A percentile compares a stretch with the other conserved stretches of the same genome.
These are phyloP conservation scores for Didymella sp. DNA, from an alignment of 2,329 filamentous ascomycete species.

Conservation along the genomic window DNA sequence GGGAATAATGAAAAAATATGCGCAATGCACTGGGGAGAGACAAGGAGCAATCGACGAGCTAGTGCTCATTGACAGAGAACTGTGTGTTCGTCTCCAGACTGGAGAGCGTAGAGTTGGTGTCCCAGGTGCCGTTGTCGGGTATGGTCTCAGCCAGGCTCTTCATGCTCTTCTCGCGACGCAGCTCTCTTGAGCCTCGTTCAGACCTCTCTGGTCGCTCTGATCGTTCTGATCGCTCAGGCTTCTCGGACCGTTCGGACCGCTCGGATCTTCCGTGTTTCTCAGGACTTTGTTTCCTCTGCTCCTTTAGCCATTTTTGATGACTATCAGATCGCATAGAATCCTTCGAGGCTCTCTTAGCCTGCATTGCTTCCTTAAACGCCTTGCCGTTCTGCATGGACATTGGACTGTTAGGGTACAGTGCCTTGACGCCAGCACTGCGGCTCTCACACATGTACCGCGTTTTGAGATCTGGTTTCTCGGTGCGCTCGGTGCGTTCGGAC, in stretches of 20 bases:
- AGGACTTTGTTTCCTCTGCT: constrained; percentile 13
- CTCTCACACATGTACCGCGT: constrained; percentile 45
- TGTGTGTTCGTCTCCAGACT: constrained; percentile 28
- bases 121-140: constrained; percentile 37
- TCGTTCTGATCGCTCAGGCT: constrained; percentile 25
- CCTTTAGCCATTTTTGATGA: constrained; percentile 17
- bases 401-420: constrained; percentile 45
- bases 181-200: constrained; percentile 20
- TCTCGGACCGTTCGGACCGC: constrained; percentile 27
- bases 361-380: constrained; percentile 26
- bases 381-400: constrained; percentile 30
- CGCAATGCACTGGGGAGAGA: not conserved
- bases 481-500: constrained; percentile 25
- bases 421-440: constrained; percentile 50
- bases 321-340: constrained; percentile 18
- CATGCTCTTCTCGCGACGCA: constrained; percentile 26
- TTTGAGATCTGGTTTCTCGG: constrained; percentile 33
- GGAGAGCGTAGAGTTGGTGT: constrained; percentile 33
- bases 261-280: constrained; percentile 20
- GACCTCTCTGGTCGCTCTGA: constrained; percentile 20
- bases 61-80: constrained; percentile 21
- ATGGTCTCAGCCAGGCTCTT: constrained; percentile 23
- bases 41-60: not conserved
- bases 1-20: not conserved
- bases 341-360: constrained; percentile 24